phyloP scores from a whole-genome alignment of 768 basidiomycete species.

The Artomyces pyxidatus region DNA sequence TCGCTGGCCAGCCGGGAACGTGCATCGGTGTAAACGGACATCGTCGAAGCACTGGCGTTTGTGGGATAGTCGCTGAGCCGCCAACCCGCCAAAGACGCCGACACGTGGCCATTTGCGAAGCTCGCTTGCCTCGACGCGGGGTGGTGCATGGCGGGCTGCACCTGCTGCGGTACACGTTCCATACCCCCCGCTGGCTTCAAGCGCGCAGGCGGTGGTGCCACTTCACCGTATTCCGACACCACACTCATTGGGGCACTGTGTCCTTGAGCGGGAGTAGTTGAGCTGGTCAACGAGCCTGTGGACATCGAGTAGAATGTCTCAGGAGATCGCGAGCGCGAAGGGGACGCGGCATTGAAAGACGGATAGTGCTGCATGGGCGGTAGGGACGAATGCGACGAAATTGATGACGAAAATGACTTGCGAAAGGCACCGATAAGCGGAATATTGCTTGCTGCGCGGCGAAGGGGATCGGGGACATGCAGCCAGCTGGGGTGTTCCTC shows the following conservation, averaged over 20 bases:
- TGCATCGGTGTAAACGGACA: constrained; percentile 14
- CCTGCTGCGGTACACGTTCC: constrained; percentile 6
- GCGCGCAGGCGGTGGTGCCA: neutral
- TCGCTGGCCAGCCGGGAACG: constrained; percentile 7
- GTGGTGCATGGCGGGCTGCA: neutral
- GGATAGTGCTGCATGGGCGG: constrained; percentile 16
- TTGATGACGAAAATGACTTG: constrained; percentile 8
- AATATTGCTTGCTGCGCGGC: neutral
- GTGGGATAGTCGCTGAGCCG: constrained; percentile 6
- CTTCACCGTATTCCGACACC: constrained; percentile 7
- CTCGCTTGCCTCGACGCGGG: constrained; percentile 12
- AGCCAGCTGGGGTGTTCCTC: constrained; percentile 8
- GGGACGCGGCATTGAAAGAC: constrained; percentile 4
- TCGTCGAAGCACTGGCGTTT: constrained; percentile 7
- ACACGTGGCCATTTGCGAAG: constrained; percentile 4
- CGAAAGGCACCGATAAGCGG: constrained; percentile 16
- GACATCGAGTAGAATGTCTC: constrained; percentile 9
- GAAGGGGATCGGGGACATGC: constrained; percentile 10
- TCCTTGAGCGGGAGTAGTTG: neutral
- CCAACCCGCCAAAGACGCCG: neutral
- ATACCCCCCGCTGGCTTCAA: constrained; percentile 6
- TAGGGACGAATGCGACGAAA: constrained; percentile 4
- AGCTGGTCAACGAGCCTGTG: neutral
- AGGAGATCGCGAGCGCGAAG: constrained; percentile 2
- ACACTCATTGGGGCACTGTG: neutral